Evolutionary conservation across 176 grass and related monocot species (phyloP).

Genomic region (Triticum urartu): DNA sequence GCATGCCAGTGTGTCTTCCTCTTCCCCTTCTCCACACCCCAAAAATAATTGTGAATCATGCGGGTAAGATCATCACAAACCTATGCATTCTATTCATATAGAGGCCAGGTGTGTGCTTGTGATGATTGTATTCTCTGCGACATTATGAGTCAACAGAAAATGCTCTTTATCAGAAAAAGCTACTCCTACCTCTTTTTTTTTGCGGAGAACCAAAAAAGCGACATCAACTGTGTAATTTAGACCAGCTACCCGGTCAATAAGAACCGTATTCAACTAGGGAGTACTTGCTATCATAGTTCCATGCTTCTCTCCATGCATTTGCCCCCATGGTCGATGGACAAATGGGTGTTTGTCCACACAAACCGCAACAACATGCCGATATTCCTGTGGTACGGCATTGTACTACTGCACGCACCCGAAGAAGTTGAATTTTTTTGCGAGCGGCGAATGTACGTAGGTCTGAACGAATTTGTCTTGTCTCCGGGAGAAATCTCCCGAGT

Average conservation of each 20-base stretch:
- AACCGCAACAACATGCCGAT: neutral
- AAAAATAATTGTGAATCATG: too few species aligned
- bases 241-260: neutral
- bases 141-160: too few species aligned
- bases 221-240: neutral
- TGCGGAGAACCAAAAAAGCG: too few species aligned
- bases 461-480: constrained; percentile 31
- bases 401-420: constrained; percentile 6
- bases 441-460: neutral
- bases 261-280: neutral
- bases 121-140: too few species aligned
- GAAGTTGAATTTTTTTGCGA: neutral
- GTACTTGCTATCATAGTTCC: neutral
- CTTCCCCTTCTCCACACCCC: too few species aligned
- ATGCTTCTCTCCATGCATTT: neutral
- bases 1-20: too few species aligned
- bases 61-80: too few species aligned
- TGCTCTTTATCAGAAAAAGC: too few species aligned
- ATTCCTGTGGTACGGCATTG: neutral
- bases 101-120: too few species aligned
- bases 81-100: too few species aligned
- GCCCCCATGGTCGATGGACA: neutral
- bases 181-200: too few species aligned
- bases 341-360: neutral
- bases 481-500: constrained; percentile 38